Evolutionary conservation across 2,329 filamentous ascomycete species (phyloP).

Genomic region (Cercospora janseana): DNA sequence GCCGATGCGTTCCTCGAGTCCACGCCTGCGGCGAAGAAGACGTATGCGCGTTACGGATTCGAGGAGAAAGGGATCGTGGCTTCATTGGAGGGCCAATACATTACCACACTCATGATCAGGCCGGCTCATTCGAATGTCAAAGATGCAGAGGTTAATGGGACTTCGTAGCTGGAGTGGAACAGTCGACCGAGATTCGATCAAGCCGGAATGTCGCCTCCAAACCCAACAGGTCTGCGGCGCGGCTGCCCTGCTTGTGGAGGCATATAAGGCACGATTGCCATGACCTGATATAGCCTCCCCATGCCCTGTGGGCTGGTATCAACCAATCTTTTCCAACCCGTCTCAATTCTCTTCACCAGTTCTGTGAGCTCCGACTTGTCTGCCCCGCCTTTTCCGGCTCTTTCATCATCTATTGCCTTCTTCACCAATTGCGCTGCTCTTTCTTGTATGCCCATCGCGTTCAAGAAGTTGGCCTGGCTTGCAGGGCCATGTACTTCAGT

Average conservation of each 20-base stretch:
- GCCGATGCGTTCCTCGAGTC: conserved; percentile 12
- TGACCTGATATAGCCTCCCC: conserved; percentile 90
- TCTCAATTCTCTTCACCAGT: conserved; percentile 62
- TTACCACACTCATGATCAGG: conserved; percentile 9
- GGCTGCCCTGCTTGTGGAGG: conserved; percentile 61
- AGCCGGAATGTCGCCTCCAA: conserved; percentile 66
- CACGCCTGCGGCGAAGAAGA: conserved; percentile 2
- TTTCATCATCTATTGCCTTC: conserved; percentile 39
- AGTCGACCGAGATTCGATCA: conserved; percentile 8
- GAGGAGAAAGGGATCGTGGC: conserved; percentile 7
- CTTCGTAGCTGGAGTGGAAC: neutral
- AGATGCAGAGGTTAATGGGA: neutral
- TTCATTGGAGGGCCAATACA: conserved; percentile 10
- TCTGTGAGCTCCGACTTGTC: conserved; percentile 46
- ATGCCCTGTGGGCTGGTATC: conserved; percentile 80
- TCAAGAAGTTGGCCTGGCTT: conserved; percentile 77
- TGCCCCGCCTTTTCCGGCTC: conserved; percentile 36
- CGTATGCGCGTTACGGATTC: conserved; percentile 12
- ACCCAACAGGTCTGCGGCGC: conserved; percentile 77
- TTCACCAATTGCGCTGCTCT: conserved; percentile 67
- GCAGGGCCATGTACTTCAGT: conserved; percentile 93
- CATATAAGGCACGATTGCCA: conserved; percentile 74
- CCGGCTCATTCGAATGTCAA: neutral
- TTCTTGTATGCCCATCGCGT: conserved; percentile 77
- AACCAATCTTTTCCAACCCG: conserved; percentile 77